Evolutionary conservation across 352 stramenopile species (phyloP), one percentile per base, ranked within the genome.

Genomic region (Thalassiosira hispida): DNA sequence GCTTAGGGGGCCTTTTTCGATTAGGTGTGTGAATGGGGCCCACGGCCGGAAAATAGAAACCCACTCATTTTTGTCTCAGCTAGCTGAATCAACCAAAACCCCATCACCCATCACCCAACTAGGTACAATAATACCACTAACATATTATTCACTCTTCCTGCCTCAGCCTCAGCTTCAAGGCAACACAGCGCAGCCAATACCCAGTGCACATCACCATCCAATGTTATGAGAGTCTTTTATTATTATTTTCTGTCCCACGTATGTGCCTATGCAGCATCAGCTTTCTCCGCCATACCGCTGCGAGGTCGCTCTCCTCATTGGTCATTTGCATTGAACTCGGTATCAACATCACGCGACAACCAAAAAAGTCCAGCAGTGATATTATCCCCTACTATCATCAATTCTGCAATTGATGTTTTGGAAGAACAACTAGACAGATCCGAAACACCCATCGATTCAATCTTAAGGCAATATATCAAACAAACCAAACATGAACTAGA

Each of bases 331-430:
- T 56, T 56, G 47, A 56, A 56, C n/a, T 56, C 22, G 47, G 7
- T n/a, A 56, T 56, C 22, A 56, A 56, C 47, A 56, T 29, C 47
- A 1, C 2, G n/a, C n/a, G 2, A 6, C 42, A 51, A 5, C 6
- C 22, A 8, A 25, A 31, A 2, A 29, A 56, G 2, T 56, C 47
- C 47, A 56, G 27, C 14, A 56, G 14, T 14, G 14, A 56, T 56
- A 56, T 56, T 18, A 25, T 56, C 47, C 6, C n/a, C n/a, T n/a
- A 31, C 7, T 56, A 9, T 56, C 18, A n/a, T 56, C 7, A 29
- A 56, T 56, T 56, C 47, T 56, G 47, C 47, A 9, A 56, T 56
- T 31, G 47, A 56, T 27, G 18, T 56, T 56, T 31, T 56, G 18
- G 47, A 56, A 56, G 47, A 56, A 56, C 47, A 56, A 56, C 12